phyloP scores from a whole-genome alignment of 2,329 filamentous ascomycete species.

The Beauveria sp. region DNA sequence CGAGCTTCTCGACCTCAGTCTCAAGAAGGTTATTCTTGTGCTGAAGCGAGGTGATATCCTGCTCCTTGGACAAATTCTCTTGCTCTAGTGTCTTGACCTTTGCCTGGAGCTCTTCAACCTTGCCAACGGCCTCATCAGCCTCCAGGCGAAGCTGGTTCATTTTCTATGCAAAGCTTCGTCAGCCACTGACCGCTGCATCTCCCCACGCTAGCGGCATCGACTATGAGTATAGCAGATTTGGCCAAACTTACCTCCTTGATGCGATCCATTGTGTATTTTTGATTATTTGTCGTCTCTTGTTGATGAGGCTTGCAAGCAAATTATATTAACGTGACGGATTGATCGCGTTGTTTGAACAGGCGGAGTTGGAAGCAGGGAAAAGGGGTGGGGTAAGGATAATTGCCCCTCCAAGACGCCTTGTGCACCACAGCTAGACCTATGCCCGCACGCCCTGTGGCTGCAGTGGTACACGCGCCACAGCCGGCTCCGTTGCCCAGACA shows the following conservation, averaged over 20 bases:
- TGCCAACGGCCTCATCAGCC: slow-evolving; percentile 74
- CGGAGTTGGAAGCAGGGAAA: slow-evolving; percentile 12
- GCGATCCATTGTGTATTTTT: slow-evolving; percentile 61
- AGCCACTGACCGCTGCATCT: slow-evolving; percentile 16
- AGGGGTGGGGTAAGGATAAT: slow-evolving; percentile 14
- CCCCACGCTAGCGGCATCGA: background rate
- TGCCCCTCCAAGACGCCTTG: slow-evolving; percentile 11
- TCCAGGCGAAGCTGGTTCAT: slow-evolving; percentile 92
- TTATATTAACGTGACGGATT: slow-evolving; percentile 5
- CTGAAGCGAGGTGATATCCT: slow-evolving; percentile 91
- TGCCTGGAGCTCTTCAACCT: slow-evolving; percentile 78
- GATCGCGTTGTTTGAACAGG: slow-evolving; percentile 11
- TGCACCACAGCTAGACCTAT: background rate
- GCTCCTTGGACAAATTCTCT: slow-evolving; percentile 93
- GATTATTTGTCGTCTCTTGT: slow-evolving; percentile 14
- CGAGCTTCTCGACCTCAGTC: slow-evolving; percentile 85
- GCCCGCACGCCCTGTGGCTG: slow-evolving; percentile 1
- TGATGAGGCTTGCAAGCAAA: slow-evolving; percentile 6
- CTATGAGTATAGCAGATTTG: background rate
- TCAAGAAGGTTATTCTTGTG: slow-evolving; percentile 95
- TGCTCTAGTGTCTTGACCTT: slow-evolving; percentile 89
- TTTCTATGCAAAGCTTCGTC: slow-evolving; percentile 51
- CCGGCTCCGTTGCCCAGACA: slow-evolving; percentile 8
- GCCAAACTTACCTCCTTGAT: slow-evolving; percentile 71
- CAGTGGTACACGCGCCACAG: slow-evolving; percentile 6